Evolutionary conservation across 106 monocot species (phyloP).

Genomic region (Amphibolis antarctica): DNA sequence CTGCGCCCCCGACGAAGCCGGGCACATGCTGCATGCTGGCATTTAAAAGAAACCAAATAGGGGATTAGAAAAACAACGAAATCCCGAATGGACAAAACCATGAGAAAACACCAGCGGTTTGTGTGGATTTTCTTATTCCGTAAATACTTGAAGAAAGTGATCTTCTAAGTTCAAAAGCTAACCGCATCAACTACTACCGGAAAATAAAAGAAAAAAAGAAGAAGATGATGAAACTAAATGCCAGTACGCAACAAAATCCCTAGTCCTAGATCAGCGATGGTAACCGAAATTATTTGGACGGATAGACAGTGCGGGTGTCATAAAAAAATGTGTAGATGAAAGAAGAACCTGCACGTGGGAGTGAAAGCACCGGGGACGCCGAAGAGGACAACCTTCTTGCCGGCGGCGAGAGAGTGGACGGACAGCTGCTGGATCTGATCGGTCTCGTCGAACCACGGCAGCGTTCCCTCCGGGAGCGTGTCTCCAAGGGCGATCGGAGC

Average conservation of each 20-base stretch:
- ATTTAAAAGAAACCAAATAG: not conserved
- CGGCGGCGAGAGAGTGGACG: slow-evolving; percentile 64
- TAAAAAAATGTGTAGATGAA: too few relatives aligned
- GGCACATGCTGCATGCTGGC: slow-evolving; percentile 87
- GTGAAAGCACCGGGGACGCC: slow-evolving; percentile 98
- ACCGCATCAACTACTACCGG: too few relatives aligned
- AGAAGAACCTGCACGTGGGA: slow-evolving; percentile 80
- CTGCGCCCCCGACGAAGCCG: slow-evolving; percentile 55
- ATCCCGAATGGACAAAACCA: too few relatives aligned
- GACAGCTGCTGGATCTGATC: slow-evolving; percentile 61
- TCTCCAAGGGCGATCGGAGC: slow-evolving; percentile 83
- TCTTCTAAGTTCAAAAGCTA: too few relatives aligned
- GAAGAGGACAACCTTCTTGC: slow-evolving; percentile 89
- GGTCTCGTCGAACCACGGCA: slow-evolving; percentile 71
- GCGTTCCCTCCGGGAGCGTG: slow-evolving; percentile 57
- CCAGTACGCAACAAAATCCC: not conserved
- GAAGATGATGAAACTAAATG: too few relatives aligned
- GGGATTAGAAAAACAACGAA: not conserved
- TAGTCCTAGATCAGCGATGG: not conserved
- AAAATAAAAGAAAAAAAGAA: too few relatives aligned
- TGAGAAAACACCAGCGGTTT: too few relatives aligned
- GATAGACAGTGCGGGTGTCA: too few relatives aligned
- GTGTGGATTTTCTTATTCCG: too few relatives aligned
- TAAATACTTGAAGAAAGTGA: too few relatives aligned
- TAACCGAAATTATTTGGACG: too few relatives aligned